Conservation (phyloP, 495 filamentous ascomycete species). For the Bacidia gigantensis region DNA sequence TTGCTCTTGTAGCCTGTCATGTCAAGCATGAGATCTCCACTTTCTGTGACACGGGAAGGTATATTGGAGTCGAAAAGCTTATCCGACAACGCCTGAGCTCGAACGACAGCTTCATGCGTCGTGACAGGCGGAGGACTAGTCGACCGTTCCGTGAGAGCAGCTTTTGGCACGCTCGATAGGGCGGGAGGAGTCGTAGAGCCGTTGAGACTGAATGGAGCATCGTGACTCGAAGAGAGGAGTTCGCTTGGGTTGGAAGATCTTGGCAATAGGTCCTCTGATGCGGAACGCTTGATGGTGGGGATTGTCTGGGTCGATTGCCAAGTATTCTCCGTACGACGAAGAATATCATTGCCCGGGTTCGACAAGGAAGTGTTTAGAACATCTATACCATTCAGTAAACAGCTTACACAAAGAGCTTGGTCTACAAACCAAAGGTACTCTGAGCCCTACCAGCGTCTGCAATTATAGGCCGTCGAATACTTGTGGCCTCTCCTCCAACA, state of each 20-base stretch:
- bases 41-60: conserved; percentile 76
- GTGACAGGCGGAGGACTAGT: conserved; percentile 68
- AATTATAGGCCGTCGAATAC: conserved; percentile 14
- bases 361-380: conserved; percentile 47
- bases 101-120: conserved; percentile 59
- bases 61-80: conserved; percentile 84
- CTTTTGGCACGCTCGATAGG: conserved; percentile 14
- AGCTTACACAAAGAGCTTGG: not conserved
- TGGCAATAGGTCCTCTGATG: conserved; percentile 35
- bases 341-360: conserved; percentile 41
- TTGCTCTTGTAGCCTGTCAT: conserved; percentile 94
- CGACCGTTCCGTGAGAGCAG: conserved; percentile 36
- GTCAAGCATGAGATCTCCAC: conserved; percentile 93
- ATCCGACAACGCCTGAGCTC: conserved; percentile 75
- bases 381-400: conserved; percentile 27
- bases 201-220: conserved; percentile 18
- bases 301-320: conserved; percentile 26
- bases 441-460: conserved; percentile 24
- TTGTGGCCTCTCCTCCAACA: too few species aligned
- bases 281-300: conserved; percentile 34
- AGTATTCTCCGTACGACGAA: conserved; percentile 22
- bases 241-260: conserved; percentile 10
- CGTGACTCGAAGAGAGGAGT: not conserved
- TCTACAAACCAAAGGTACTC: conserved; percentile 35
- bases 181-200: conserved; percentile 23